Evolutionary conservation across 2,329 filamentous ascomycete genomes (phyloP).

Genomic region (Sphaerulina vaccinii): DNA sequence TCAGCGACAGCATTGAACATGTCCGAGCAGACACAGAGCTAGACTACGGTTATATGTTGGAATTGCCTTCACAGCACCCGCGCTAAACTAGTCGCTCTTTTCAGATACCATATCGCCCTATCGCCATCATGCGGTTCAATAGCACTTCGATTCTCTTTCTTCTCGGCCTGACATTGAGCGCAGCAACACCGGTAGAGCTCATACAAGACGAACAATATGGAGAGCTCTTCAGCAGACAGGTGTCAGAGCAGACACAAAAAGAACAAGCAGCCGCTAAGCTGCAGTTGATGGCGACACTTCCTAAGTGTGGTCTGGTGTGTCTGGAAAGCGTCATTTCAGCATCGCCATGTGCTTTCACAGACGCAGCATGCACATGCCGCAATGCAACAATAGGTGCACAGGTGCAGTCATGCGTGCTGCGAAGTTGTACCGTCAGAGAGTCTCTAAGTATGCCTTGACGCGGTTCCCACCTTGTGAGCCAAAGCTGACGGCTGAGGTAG

Average conservation of each 20-base stretch:
- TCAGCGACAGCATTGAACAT: not conserved
- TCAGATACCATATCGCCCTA: not conserved
- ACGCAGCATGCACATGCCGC: constrained; percentile 15
- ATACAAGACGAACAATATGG: not conserved
- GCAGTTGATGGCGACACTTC: not conserved
- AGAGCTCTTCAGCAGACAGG: not conserved
- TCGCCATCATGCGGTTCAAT: not conserved
- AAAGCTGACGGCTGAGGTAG: not conserved
- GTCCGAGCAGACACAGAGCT: not conserved
- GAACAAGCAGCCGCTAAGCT: not conserved
- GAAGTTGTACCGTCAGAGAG: constrained; percentile 12
- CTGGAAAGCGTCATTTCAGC: constrained; percentile 5
- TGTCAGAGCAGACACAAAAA: not conserved
- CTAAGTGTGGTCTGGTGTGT: constrained; percentile 3
- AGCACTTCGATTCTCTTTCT: not conserved
- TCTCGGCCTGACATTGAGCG: not conserved
- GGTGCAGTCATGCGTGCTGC: constrained; percentile 12
- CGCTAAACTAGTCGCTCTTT: not conserved
- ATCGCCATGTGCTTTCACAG: constrained; percentile 11
- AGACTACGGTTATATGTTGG: not conserved
- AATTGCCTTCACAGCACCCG: not conserved
- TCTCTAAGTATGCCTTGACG: constrained; percentile 9
- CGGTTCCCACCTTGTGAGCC: not conserved
- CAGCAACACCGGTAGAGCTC: not conserved
- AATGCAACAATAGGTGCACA: constrained; percentile 2